phyloP scores from a whole-genome alignment of 306 rosid genomes.

The Parietaria judaica region DNA sequence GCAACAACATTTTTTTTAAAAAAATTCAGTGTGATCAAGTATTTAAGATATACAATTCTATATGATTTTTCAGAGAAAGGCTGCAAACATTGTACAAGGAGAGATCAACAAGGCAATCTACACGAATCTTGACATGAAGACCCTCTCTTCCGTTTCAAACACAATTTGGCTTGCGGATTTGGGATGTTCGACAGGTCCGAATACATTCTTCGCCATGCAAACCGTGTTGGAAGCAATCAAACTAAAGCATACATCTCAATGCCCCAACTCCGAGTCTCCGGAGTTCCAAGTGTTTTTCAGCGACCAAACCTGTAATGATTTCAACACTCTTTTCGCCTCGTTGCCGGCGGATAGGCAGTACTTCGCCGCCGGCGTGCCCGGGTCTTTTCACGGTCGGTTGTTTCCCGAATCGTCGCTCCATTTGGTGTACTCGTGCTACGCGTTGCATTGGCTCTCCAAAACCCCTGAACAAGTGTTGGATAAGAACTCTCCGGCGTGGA shows the following conservation, averaged over 20 bases:
- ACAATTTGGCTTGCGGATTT: slow-evolving; percentile 12
- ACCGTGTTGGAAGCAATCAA: slow-evolving; percentile 6
- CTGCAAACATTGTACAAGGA: not conserved
- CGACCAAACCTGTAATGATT: slow-evolving; percentile 16
- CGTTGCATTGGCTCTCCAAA: slow-evolving; percentile 20
- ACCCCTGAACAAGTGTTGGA: slow-evolving; percentile 12
- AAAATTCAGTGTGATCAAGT: no score
- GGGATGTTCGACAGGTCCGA: slow-evolving; percentile 23
- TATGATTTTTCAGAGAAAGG: not conserved
- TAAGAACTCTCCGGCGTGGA: slow-evolving; percentile 14
- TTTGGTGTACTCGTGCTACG: slow-evolving; percentile 15
- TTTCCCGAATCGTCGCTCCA: slow-evolving; percentile 16
- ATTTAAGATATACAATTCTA: no score
- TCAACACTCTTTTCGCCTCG: slow-evolving; percentile 21
- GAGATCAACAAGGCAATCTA: not conserved
- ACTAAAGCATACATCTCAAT: not conserved
- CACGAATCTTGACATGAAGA: slow-evolving; percentile 7
- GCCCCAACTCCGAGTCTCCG: not conserved
- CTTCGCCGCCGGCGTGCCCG: slow-evolving; percentile 17
- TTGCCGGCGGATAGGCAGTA: slow-evolving; percentile 3
- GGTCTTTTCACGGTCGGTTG: slow-evolving; percentile 17
- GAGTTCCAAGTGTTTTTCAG: slow-evolving; percentile 23
- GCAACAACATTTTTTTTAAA: no score
- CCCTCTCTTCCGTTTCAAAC: not conserved
- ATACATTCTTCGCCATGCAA: slow-evolving; percentile 11